Evolutionary conservation across 192 early-diverging fungal genomes (phyloP).

Genomic region (Umbelopsis vinacea): DNA sequence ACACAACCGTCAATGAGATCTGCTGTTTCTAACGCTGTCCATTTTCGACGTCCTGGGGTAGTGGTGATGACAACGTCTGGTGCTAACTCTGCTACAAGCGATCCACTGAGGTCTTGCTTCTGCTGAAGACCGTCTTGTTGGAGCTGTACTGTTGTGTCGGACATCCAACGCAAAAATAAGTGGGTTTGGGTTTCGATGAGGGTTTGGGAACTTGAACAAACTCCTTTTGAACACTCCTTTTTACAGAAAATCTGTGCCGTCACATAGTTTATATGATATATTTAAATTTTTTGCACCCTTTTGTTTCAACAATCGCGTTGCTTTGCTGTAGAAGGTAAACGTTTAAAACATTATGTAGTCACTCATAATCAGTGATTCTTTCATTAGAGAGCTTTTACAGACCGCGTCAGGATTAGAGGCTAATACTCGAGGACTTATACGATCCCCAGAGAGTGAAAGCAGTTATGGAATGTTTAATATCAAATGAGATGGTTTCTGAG

Average conservation of each 20-base stretch:
- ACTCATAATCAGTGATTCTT: too few relatives aligned
- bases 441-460: too few relatives aligned
- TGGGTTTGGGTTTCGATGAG: conserved; percentile 9
- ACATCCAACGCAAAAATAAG: conserved; percentile 16
- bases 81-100: neutral
- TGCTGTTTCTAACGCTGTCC: conserved; percentile 28
- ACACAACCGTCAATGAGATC: conserved; percentile 33
- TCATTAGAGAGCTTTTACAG: too few relatives aligned
- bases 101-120: neutral
- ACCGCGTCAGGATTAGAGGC: too few relatives aligned
- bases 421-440: too few relatives aligned
- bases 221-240: neutral
- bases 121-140: neutral
- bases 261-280: neutral
- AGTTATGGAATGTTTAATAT: too few relatives aligned
- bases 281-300: neutral
- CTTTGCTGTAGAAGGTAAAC: too few relatives aligned
- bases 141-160: conserved; percentile 1
- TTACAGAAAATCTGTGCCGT: too few relatives aligned
- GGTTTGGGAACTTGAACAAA: conserved; percentile 9
- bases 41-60: conserved; percentile 20
- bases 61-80: conserved; percentile 15
- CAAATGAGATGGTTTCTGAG: too few relatives aligned
- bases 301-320: too few relatives aligned
- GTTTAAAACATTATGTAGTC: too few relatives aligned